A percentile compares a stretch with the other conserved stretches of the same genome.
phyloP scores from a whole-genome alignment of 2,329 filamentous ascomycete genomes.

The Colletotrichum shisoi region DNA sequence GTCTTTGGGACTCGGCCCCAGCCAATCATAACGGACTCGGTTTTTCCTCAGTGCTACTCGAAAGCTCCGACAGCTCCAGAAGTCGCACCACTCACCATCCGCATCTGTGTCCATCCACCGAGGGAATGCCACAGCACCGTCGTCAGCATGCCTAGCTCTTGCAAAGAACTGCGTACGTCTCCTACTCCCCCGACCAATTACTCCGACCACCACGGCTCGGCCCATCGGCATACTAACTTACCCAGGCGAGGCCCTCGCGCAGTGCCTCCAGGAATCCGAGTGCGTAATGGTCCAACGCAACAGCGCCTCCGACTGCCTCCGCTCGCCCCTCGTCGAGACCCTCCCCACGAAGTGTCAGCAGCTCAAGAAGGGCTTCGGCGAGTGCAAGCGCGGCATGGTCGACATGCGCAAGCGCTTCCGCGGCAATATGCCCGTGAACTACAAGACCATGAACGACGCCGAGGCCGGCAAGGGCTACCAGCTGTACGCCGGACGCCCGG shows the following conservation, averaged over 20 bases:
- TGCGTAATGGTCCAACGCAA: conserved; percentile 94
- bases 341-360: conserved; percentile 91
- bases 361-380: conserved; percentile 88
- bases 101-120: conserved; percentile 16
- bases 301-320: conserved; percentile 85
- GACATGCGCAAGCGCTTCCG: conserved; percentile 99
- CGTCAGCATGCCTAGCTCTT: conserved; percentile 85
- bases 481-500: conserved; percentile 79
- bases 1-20: neutral
- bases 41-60: conserved; percentile 20
- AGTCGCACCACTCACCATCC: conserved; percentile 33
- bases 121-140: conserved; percentile 36
- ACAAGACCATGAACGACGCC: conserved; percentile 66
- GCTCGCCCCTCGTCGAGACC: conserved; percentile 78
- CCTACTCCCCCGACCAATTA: neutral
- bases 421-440: conserved; percentile 85
- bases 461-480: conserved; percentile 70
- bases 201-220: conserved; percentile 13
- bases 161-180: conserved; percentile 89
- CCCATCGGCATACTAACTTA: conserved; percentile 13
- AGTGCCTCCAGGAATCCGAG: conserved; percentile 95
- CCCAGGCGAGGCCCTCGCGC: conserved; percentile 85
- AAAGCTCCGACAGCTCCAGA: conserved; percentile 30
- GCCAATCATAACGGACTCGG: conserved; percentile 22
- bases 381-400: conserved; percentile 95